Conservation (phyloP, 2,329 filamentous ascomycete species). For the Aspergillus puulaauensis region DNA sequence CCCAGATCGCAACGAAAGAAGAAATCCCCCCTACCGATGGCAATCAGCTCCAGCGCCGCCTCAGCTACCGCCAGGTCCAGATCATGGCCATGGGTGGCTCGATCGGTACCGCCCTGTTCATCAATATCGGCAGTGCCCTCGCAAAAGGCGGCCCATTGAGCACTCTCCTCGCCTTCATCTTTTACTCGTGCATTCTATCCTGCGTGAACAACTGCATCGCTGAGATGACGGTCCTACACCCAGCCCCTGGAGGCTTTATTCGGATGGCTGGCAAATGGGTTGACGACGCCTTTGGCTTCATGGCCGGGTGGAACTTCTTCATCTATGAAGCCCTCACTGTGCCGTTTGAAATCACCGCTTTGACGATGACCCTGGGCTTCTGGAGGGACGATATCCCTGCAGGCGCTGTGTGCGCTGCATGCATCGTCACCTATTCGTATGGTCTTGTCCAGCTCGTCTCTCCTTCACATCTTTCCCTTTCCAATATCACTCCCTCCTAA, state of each 20-base stretch:
- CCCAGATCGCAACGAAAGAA: background rate
- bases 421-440: slow-evolving; percentile 12
- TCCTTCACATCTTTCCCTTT: slow-evolving; percentile 39
- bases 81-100: background rate
- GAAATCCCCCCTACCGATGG: background rate
- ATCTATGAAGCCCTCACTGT: slow-evolving; percentile 43
- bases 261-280: slow-evolving; percentile 45
- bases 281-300: slow-evolving; percentile 46
- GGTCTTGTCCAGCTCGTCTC: background rate
- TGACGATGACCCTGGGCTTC: too few relatives aligned
- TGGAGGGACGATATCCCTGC: slow-evolving; percentile 37
- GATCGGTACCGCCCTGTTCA: background rate
- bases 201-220: background rate
- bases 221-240: background rate
- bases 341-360: slow-evolving; percentile 23
- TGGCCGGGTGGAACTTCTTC: slow-evolving; percentile 50
- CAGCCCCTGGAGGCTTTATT: slow-evolving; percentile 27
- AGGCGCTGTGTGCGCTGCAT: slow-evolving; percentile 42
- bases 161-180: background rate
- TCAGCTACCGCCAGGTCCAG: background rate
- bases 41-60: background rate
- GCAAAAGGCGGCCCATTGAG: too few relatives aligned
- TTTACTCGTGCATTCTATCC: background rate
- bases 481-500: too few relatives aligned
- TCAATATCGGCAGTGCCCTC: background rate